Evolutionary conservation across 768 basidiomycete genomes (phyloP).

Genomic region (Macrolepiota fuliginosa): DNA sequence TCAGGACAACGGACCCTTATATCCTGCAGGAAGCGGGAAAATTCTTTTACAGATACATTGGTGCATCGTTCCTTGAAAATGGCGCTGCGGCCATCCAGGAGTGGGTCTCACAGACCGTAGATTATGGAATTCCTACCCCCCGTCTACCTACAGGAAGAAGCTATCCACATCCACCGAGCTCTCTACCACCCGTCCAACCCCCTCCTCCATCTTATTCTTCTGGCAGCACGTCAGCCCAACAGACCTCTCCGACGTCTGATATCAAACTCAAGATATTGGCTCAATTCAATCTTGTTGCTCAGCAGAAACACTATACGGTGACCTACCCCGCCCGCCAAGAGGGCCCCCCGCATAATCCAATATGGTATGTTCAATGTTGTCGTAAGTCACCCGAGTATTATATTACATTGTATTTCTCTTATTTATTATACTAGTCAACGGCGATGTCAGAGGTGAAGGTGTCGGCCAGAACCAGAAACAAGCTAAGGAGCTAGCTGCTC

Average conservation of each 20-base stretch:
- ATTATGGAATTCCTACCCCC: not conserved
- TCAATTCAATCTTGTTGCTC: conserved; percentile 50
- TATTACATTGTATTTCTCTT: not conserved
- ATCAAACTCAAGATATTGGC: conserved; percentile 33
- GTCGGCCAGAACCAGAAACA: not conserved
- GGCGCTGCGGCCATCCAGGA: not conserved
- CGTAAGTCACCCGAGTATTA: not conserved
- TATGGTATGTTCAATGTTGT: not conserved
- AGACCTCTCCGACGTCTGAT: not conserved
- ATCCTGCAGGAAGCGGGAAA: not conserved
- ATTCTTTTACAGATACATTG: not conserved
- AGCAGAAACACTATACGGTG: conserved; percentile 41
- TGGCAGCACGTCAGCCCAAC: not conserved
- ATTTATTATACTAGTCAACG: not conserved
- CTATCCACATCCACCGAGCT: not conserved
- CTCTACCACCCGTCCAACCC: not conserved
- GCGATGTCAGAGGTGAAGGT: not conserved
- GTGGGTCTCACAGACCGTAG: not conserved
- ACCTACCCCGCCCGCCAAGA: conserved; percentile 43
- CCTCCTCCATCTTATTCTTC: not conserved
- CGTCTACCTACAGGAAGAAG: not conserved
- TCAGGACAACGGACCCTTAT: not conserved
- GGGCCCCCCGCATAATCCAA: conserved; percentile 26
- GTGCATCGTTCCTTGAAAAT: not conserved
- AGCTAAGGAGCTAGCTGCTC: not conserved